A percentile compares a stretch with the other conserved stretches of the same genome.
phyloP scores from a whole-genome alignment of 2,329 filamentous ascomycete genomes.

The Mycosphaerella arachidis region DNA sequence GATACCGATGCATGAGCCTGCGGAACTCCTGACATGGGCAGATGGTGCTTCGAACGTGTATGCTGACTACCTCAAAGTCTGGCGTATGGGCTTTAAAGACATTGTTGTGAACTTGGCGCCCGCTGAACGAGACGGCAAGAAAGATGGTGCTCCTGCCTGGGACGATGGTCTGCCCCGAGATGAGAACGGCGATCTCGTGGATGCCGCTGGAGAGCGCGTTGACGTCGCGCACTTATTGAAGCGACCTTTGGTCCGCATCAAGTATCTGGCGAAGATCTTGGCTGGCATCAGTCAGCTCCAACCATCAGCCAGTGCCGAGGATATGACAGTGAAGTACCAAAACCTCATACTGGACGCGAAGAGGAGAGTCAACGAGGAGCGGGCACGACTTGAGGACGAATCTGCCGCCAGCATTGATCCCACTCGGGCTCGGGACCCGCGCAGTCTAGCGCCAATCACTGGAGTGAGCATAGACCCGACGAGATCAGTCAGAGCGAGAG shows the following conservation, averaged over 20 bases:
- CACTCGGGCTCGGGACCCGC: conserved; percentile 71
- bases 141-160: conserved; percentile 42
- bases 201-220: conserved; percentile 74
- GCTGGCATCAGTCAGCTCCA: conserved; percentile 60
- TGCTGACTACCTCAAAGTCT: conserved; percentile 76
- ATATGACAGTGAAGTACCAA: conserved; percentile 61
- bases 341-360: conserved; percentile 71
- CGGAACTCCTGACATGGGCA: conserved; percentile 75
- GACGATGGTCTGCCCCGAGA: conserved; percentile 55
- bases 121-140: conserved; percentile 51
- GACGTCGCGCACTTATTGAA: conserved; percentile 93
- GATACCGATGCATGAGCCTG: conserved; percentile 68
- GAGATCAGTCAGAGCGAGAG: conserved; percentile 81
- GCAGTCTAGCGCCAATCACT: conserved; percentile 67
- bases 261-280: conserved; percentile 79
- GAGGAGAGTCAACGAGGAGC: conserved; percentile 67
- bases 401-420: conserved; percentile 80
- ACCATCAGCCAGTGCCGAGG: conserved; percentile 54
- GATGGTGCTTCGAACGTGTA: conserved; percentile 74
- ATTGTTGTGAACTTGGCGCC: conserved; percentile 89
- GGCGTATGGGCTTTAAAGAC: conserved; percentile 91
- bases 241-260: conserved; percentile 78
- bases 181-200: conserved; percentile 55
- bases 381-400: conserved; percentile 73
- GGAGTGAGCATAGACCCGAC: conserved; percentile 68